Conservation (phyloP, 2,329 filamentous ascomycete species). For the Aspergillus tamarii region DNA sequence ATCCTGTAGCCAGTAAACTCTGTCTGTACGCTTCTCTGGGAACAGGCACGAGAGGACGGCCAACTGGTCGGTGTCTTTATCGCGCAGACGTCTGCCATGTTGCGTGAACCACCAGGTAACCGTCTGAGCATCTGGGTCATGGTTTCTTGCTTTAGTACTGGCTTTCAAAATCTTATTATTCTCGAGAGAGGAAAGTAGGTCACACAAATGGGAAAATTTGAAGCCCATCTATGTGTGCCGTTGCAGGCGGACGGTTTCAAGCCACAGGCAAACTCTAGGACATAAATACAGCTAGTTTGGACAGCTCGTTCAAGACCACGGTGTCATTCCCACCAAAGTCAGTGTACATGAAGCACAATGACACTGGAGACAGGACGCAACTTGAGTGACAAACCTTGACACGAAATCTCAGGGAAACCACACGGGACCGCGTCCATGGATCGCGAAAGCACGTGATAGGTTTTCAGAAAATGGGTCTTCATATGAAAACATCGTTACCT, state of each 20-base stretch:
- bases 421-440: slow-evolving; percentile 31
- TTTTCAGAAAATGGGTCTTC: too few relatives aligned
- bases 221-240: slow-evolving; percentile 42
- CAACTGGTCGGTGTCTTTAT: slow-evolving; percentile 58
- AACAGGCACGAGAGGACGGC: slow-evolving; percentile 76
- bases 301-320: background rate
- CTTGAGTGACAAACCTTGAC: background rate
- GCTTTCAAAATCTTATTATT: slow-evolving; percentile 44
- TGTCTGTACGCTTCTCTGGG: slow-evolving; percentile 74
- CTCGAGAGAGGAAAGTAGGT: slow-evolving; percentile 72
- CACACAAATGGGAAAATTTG: slow-evolving; percentile 71
- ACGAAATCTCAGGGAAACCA: slow-evolving; percentile 4
- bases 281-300: background rate
- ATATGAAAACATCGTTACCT: too few relatives aligned
- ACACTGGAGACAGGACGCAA: background rate
- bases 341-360: background rate
- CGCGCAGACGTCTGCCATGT: slow-evolving; percentile 63
- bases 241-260: background rate
- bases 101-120: slow-evolving; percentile 70
- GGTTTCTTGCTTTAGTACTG: slow-evolving; percentile 30
- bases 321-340: background rate
- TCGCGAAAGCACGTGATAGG: slow-evolving; percentile 38
- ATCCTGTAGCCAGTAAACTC: slow-evolving; percentile 73
- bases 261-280: background rate
- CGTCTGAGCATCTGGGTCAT: slow-evolving; percentile 44